Conservation (phyloP, 2,329 filamentous ascomycete species). For the Colletotrichum tamarilloi region DNA sequence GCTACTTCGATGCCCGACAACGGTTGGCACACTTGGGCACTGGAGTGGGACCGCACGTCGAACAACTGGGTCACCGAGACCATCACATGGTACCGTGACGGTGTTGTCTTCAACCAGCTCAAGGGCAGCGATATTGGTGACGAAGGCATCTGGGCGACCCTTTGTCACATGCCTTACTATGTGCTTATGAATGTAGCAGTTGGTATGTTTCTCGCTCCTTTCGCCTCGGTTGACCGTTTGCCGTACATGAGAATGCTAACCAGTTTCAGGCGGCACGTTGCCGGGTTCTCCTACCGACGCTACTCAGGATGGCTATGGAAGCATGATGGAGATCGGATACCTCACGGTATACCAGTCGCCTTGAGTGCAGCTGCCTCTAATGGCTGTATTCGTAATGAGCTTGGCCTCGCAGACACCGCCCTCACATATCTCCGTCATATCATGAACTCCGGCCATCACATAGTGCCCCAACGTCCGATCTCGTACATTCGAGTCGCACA, state of each 20-base stretch:
- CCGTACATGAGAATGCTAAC: not conserved
- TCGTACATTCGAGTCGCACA: not conserved
- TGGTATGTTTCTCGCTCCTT: constrained; percentile 50
- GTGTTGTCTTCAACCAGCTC: constrained; percentile 54
- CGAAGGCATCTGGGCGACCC: constrained; percentile 57
- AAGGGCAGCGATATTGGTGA: constrained; percentile 57
- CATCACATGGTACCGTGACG: constrained; percentile 64
- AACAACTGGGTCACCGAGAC: constrained; percentile 58
- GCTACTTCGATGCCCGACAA: constrained; percentile 50
- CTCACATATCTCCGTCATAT: not conserved
- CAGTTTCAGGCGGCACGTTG: constrained; percentile 8
- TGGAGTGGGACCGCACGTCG: constrained; percentile 61
- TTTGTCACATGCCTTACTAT: constrained; percentile 62
- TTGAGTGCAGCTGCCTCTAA: not conserved
- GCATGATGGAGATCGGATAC: constrained; percentile 64
- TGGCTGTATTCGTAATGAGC: not conserved
- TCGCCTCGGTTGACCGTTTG: not conserved
- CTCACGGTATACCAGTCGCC: constrained; percentile 53
- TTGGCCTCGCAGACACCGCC: not conserved
- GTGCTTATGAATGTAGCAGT: constrained; percentile 67
- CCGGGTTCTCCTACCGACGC: constrained; percentile 59
- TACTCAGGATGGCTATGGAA: constrained; percentile 58
- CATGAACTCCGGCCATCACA: not conserved
- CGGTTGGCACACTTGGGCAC: constrained; percentile 60
- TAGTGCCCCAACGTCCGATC: not conserved